Conservation (phyloP, 129 eudicot genomes). For the Chrysanthemum lavandulifolium region DNA sequence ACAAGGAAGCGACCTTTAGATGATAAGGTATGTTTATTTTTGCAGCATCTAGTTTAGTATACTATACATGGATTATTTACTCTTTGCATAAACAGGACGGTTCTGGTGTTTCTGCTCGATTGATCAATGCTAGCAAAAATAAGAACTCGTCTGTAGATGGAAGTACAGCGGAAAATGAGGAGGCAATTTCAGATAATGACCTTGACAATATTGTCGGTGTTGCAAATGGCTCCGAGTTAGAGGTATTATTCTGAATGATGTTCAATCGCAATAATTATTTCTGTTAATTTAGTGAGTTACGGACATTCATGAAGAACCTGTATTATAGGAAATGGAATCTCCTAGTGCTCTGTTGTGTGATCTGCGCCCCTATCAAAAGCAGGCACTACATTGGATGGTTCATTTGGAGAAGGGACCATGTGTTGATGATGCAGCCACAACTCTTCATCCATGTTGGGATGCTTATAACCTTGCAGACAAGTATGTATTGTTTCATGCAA, state of each 20-base stretch:
- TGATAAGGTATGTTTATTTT: conserved; percentile 40
- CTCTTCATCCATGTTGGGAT: conserved; percentile 98
- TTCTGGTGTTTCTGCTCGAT: conserved; percentile 49
- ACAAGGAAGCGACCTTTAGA: conserved; percentile 73
- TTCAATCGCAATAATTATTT: neutral
- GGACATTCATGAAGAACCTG: neutral
- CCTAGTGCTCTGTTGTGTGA: conserved; percentile 75
- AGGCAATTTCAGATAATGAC: conserved; percentile 74
- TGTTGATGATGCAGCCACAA: conserved; percentile 76
- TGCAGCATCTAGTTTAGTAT: neutral
- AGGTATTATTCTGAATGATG: conserved; percentile 44
- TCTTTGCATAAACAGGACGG: conserved; percentile 52
- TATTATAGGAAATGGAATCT: conserved; percentile 85
- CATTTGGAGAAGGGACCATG: conserved; percentile 76
- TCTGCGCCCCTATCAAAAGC: conserved; percentile 96
- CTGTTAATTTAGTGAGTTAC: neutral
- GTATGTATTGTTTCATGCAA: conserved; percentile 30
- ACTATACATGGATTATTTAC: conserved; percentile 9
- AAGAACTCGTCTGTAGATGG: conserved; percentile 49
- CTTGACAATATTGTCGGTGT: conserved; percentile 89
- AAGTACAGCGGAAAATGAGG: conserved; percentile 61
- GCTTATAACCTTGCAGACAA: conserved; percentile 84
- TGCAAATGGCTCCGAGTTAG: conserved; percentile 74
- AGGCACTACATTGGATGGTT: conserved; percentile 94
- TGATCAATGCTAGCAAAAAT: conserved; percentile 41